Evolutionary conservation across 441 rosid species (phyloP), one percentile per base, ranked within the genome.

Genomic region (Eruca vesicaria): DNA sequence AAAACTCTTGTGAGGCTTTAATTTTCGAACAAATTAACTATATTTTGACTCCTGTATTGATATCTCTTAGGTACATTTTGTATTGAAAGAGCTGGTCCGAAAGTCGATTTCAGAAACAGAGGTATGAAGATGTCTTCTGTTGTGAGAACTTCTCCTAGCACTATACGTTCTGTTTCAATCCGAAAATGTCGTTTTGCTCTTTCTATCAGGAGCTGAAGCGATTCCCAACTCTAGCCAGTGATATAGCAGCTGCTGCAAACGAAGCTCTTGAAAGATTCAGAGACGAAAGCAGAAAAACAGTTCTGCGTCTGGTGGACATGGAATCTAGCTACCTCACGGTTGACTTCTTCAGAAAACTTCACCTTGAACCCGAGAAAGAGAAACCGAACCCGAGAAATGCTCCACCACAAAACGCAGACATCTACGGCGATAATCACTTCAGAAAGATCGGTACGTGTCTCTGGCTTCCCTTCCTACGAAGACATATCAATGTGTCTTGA

Each of bases 321-420:
- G 99, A 96, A 48, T 91, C 99, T 62, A 90, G 93, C 86, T 93
- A 96, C 79, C 84, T 96, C 36, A 96, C 99, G 0, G 99, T 93
- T 83, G 99, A 96, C 52, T 96, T 96, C 83, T 96, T 96, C 85
- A 83, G 99, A 76, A 93, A 93, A 84, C 87, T 96, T 80, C 94
- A 90, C 74, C 76, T 83, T 8, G 97, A 93, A 78, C 88, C 97
- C 20, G 98, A 91, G 78, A 93, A 80, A 70, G 80, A 77, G 80
- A 86, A 86, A 76, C 69, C 79, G 41, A 84, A 87, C 71, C 85
- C 83, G 41, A 74, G 86, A 66, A 83, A 72, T 52, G 88, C 84
- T 72, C 79, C 89, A 72, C 79, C 69, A 43, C 91, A 84, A 74
- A 91, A 86, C 69, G 70, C 66, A 1, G 99, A 96, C 60, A 95